Conservation (phyloP, 179 eudicot species). For the Gypsophila paniculata region DNA sequence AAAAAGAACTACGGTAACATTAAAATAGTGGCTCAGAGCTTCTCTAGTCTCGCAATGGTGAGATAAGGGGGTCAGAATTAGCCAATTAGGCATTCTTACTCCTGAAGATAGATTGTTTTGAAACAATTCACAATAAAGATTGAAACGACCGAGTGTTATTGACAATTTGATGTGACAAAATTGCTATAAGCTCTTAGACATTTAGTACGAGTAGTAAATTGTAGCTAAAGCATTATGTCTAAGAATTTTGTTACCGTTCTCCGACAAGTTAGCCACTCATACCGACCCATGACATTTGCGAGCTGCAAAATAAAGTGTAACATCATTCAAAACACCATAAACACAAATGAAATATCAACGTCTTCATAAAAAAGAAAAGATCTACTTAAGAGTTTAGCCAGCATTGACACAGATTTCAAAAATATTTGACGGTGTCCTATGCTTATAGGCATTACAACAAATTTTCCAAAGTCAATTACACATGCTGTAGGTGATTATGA, state of each 20-base stretch:
- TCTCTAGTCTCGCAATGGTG: too few species aligned
- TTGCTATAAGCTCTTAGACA: background rate
- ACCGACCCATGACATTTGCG: constrained; percentile 80
- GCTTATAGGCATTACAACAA: background rate
- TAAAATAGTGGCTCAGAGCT: background rate
- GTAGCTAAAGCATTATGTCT: background rate
- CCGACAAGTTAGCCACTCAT: constrained; percentile 90
- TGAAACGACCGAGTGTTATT: background rate
- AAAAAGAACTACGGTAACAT: background rate
- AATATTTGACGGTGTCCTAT: background rate
- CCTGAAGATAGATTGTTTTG: too few species aligned
- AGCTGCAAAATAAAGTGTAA: constrained; percentile 42
- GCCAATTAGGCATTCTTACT: too few species aligned
- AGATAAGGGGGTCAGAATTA: too few species aligned
- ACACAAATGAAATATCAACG: background rate
- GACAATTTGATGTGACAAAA: too few species aligned
- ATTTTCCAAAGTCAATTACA: background rate
- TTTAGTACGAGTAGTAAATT: background rate
- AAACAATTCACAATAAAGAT: background rate
- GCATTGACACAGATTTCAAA: background rate
- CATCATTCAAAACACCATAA: background rate
- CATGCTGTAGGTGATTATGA: background rate
- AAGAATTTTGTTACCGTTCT: constrained; percentile 49
- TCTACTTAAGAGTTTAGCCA: background rate
- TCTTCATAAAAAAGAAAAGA: background rate